Evolutionary conservation across 441 rosid genomes (phyloP).

Genomic region (Adansonia madagascariensis): DNA sequence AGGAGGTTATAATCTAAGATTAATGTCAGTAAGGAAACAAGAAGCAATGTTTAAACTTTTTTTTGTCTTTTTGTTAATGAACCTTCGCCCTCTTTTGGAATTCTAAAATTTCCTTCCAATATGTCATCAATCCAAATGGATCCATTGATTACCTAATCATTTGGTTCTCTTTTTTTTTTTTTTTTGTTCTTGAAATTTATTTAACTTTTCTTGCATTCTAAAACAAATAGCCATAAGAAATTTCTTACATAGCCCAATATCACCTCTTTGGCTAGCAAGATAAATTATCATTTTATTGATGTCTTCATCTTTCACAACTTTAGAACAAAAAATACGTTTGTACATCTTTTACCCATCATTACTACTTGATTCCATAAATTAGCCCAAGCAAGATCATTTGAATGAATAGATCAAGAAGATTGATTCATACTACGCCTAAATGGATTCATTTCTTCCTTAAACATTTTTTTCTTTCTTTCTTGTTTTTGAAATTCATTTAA

Average conservation of each 20-base stretch:
- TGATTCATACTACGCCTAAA: too few species aligned
- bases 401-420: neutral
- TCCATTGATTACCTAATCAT: neutral
- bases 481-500: too few species aligned
- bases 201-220: neutral
- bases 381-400: neutral
- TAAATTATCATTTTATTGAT: neutral
- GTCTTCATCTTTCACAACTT: neutral
- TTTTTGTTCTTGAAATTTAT: neutral
- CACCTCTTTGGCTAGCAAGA: slow-evolving; percentile 1
- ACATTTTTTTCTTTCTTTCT: too few species aligned
- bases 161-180: neutral
- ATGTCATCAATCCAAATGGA: neutral
- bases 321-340: neutral
- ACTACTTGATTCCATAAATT: neutral
- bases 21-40: neutral
- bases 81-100: neutral
- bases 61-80: neutral
- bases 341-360: neutral
- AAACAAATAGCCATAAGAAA: too few species aligned
- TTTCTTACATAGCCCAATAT: neutral
- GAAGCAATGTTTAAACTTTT: neutral
- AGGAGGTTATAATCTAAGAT: neutral
- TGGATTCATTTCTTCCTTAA: too few species aligned
- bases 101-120: neutral